These are phyloP conservation scores for Madurella fahalii DNA, from an alignment of 2,329 filamentous ascomycete genomes.

Conservation along the genomic window DNA sequence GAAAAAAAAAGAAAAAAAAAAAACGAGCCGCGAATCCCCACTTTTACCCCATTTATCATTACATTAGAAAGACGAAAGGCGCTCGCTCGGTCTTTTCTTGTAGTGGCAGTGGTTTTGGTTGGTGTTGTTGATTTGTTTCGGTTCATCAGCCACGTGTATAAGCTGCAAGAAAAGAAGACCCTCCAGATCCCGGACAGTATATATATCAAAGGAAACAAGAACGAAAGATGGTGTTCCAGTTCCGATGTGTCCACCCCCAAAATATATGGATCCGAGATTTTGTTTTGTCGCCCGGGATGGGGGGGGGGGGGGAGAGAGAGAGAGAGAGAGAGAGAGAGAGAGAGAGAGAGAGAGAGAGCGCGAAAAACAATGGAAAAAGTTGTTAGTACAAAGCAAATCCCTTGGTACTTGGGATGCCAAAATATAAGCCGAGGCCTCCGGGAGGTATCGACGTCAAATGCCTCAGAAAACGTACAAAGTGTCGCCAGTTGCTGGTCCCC, in stretches of 20 bases:
- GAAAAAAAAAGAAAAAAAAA: conserved; percentile 3
- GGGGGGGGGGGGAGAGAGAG: neutral
- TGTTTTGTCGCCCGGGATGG: neutral
- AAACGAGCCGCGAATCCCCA: neutral
- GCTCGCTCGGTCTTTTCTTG: conserved; percentile 1
- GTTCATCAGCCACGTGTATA: conserved; percentile 12
- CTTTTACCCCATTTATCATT: conserved; percentile 17
- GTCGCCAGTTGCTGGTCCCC: neutral
- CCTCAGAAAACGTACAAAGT: neutral
- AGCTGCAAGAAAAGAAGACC: neutral
- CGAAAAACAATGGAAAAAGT: neutral
- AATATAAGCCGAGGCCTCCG: too few relatives aligned
- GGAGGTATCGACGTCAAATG: neutral
- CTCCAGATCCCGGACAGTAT: neutral
- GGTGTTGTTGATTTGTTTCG: neutral
- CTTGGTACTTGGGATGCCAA: too few relatives aligned
- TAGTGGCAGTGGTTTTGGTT: neutral
- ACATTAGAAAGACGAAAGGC: conserved; percentile 10
- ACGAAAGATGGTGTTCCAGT: neutral
- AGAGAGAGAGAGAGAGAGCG: neutral
- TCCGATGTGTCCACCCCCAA: neutral
- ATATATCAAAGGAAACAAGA: neutral
- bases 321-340: neutral
- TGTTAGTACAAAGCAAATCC: conserved; percentile 17
- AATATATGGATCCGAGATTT: neutral